A percentile compares a stretch with the other conserved stretches of the same genome.
Conservation (phyloP, 768 basidiomycete genomes). For the Collybiopsis confluens region DNA sequence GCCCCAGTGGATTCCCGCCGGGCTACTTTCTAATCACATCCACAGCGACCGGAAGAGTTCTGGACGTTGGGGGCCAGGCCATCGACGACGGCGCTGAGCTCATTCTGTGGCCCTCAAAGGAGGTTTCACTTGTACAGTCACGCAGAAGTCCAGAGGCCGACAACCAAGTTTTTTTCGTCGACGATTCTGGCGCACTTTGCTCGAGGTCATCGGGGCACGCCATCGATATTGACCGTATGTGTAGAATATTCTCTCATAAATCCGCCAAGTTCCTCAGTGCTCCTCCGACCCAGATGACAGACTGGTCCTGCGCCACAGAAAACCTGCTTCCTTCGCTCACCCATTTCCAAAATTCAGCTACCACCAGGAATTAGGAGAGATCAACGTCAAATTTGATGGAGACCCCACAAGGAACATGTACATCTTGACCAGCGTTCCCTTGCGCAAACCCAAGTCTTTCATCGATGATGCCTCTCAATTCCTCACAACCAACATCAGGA, state of each 20-base stretch:
- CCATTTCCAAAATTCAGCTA: conserved; percentile 71
- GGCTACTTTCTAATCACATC: conserved; percentile 64
- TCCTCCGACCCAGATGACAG: conserved; percentile 52
- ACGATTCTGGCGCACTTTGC: conserved; percentile 71
- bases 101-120: conserved; percentile 68
- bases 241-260: conserved; percentile 1
- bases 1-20: conserved; percentile 14
- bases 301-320: conserved; percentile 71
- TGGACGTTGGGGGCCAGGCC: conserved; percentile 52
- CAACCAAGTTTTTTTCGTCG: conserved; percentile 87
- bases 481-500: conserved; percentile 54
- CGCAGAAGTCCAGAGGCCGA: conserved; percentile 65
- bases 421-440: conserved; percentile 61
- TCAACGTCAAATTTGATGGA: conserved; percentile 52
- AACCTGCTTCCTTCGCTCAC: conserved; percentile 75
- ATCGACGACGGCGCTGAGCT: conserved; percentile 60
- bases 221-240: conserved; percentile 56
- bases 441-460: conserved; percentile 63
- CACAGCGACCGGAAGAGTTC: conserved; percentile 44
- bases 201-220: conserved; percentile 80
- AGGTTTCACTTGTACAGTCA: conserved; percentile 66
- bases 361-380: conserved; percentile 47
- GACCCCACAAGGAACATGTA: conserved; percentile 62
- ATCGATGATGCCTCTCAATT: conserved; percentile 70
- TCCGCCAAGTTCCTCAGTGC: too few relatives aligned